Conservation (phyloP, 1,284 basidiomycete species). For the Ceratobasidium sp. region DNA sequence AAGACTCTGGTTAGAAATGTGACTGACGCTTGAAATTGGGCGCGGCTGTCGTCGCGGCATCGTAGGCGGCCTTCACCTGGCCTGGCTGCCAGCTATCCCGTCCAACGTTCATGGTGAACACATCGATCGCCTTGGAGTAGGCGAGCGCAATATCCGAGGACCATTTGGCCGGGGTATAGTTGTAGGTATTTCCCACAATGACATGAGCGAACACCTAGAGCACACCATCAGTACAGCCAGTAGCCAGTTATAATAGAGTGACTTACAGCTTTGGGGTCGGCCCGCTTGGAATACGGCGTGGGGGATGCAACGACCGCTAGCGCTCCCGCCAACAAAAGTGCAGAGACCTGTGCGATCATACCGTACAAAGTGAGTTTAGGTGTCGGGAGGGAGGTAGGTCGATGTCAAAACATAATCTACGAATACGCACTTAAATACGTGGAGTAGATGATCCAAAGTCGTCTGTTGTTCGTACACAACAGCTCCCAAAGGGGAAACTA, state of each 20-base stretch:
- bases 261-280: slow-evolving; percentile 28
- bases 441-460: too few relatives aligned
- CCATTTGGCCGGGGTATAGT: slow-evolving; percentile 54
- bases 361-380: too few relatives aligned
- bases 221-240: background rate
- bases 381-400: background rate
- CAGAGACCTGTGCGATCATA: slow-evolving; percentile 19
- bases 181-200: slow-evolving; percentile 57
- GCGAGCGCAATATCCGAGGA: slow-evolving; percentile 54
- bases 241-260: too few relatives aligned
- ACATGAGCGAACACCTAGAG: slow-evolving; percentile 54
- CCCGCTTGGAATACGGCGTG: background rate
- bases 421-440: slow-evolving; percentile 1
- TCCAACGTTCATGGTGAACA: slow-evolving; percentile 58
- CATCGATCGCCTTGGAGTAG: slow-evolving; percentile 56
- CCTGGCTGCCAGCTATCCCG: slow-evolving; percentile 53
- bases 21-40: slow-evolving; percentile 53
- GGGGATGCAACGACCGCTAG: slow-evolving; percentile 4
- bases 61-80: slow-evolving; percentile 53
- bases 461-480: too few relatives aligned
- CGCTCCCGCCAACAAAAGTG: slow-evolving; percentile 1
- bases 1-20: too few relatives aligned
- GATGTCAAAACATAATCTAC: background rate
- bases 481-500: too few relatives aligned
- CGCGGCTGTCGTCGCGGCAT: slow-evolving; percentile 50